Evolutionary conservation across 2,329 filamentous ascomycete species (phyloP).

Genomic region (Penicillium vulpinum): DNA sequence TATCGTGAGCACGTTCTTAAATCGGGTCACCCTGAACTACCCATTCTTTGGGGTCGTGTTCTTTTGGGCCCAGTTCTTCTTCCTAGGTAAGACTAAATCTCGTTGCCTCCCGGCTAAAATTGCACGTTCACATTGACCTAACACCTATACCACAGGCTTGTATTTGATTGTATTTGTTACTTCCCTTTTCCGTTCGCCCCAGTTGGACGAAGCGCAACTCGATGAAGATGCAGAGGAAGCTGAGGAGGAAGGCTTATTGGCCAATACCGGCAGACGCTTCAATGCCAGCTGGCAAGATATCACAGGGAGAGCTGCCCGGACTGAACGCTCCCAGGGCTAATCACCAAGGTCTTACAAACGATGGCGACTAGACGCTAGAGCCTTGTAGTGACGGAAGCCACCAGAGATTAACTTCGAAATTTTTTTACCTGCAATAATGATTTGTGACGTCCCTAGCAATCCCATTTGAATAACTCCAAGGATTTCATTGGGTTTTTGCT

Average conservation of each 20-base stretch:
- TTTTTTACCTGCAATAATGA: not conserved
- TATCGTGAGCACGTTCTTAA: slow-evolving; percentile 88
- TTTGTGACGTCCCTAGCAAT: not conserved
- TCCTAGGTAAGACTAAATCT: slow-evolving; percentile 59
- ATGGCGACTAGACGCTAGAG: not conserved
- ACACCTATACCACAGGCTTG: slow-evolving; percentile 47
- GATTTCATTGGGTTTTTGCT: not conserved
- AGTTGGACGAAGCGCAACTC: slow-evolving; percentile 70
- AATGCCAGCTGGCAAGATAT: slow-evolving; percentile 89
- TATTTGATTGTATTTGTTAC: slow-evolving; percentile 81
- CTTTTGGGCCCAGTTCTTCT: slow-evolving; percentile 95
- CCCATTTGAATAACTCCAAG: not conserved
- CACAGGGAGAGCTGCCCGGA: slow-evolving; percentile 56
- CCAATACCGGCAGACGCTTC: slow-evolving; percentile 77
- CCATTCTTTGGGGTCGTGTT: slow-evolving; percentile 90
- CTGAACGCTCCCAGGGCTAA: slow-evolving; percentile 7
- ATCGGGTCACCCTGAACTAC: slow-evolving; percentile 89
- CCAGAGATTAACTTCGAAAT: not conserved
- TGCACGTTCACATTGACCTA: not conserved
- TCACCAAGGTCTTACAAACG: not conserved
- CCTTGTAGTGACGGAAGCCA: not conserved
- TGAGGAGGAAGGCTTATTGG: slow-evolving; percentile 89
- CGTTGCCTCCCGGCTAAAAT: not conserved
- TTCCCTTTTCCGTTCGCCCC: slow-evolving; percentile 76
- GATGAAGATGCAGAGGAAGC: slow-evolving; percentile 89